Percentiles rank a stretch among this genome's conserved stretches.
Conservation (phyloP, 352 stramenopile species). For the Globisporangium abappressorium region DNA sequence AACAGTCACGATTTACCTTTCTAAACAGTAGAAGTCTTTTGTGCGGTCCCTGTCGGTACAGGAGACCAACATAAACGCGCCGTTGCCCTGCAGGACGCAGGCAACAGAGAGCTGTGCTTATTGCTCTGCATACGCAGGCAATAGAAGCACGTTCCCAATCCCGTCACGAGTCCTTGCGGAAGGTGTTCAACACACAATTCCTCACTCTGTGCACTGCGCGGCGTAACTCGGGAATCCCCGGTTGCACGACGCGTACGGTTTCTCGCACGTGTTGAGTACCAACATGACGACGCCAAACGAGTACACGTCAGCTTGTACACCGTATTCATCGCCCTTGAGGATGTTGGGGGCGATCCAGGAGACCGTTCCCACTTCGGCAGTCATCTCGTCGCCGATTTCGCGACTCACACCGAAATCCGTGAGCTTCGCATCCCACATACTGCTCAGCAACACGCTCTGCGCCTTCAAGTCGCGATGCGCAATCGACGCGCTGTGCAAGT, state of each 20-base stretch:
- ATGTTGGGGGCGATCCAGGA: constrained; percentile 58
- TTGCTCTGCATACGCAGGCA: too few relatives aligned
- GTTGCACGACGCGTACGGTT: constrained; percentile 40
- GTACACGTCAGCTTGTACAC: constrained; percentile 52
- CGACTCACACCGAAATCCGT: constrained; percentile 38
- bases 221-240: constrained; percentile 22
- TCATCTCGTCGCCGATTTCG: constrained; percentile 30
- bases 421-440: constrained; percentile 22
- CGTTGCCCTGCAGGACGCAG: too few relatives aligned
- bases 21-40: too few relatives aligned
- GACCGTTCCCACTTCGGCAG: constrained; percentile 49
- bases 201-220: too few relatives aligned
- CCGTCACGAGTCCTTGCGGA: too few relatives aligned
- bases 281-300: constrained; percentile 54
- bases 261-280: constrained; percentile 46
- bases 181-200: too few relatives aligned
- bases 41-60: too few relatives aligned
- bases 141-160: too few relatives aligned
- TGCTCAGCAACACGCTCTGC: constrained; percentile 52
- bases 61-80: too few relatives aligned
- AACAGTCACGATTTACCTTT: too few relatives aligned
- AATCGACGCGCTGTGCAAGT: constrained; percentile 32
- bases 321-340: constrained; percentile 44
- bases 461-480: constrained; percentile 64
- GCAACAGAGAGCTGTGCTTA: too few relatives aligned